These are phyloP conservation scores for Acanthamoeba royreba DNA, from an alignment of 208 protist species.

Conservation along the genomic window DNA sequence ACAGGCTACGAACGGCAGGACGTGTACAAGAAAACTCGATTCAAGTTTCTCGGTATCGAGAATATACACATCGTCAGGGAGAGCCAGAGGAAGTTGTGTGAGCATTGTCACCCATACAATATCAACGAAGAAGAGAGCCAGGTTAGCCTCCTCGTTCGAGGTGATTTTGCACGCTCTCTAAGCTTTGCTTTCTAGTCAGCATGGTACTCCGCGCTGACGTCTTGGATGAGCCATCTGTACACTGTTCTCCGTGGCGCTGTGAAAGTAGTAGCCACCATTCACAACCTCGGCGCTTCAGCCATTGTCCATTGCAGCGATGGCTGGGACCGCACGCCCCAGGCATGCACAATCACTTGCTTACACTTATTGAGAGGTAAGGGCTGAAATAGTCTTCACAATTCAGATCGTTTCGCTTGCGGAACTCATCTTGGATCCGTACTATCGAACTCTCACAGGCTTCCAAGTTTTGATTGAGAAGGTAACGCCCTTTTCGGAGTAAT, in stretches of 20 bases:
- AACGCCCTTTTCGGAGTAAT: background rate
- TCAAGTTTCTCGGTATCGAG: conserved; percentile 16
- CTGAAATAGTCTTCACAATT: too few species aligned
- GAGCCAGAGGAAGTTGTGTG: background rate
- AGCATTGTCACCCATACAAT: background rate
- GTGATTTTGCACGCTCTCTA: background rate
- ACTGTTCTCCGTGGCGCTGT: background rate
- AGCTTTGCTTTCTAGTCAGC: background rate
- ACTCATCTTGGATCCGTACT: conserved; percentile 88
- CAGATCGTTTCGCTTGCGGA: conserved; percentile 72
- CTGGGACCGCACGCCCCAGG: conserved; percentile 89
- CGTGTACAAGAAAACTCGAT: background rate
- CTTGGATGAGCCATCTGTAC: conserved; percentile 5
- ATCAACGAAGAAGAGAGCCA: background rate
- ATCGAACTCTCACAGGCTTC: conserved; percentile 86
- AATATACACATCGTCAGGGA: conserved; percentile 46
- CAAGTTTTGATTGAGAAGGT: conserved; percentile 85
- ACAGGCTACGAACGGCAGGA: background rate
- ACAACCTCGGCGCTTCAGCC: background rate
- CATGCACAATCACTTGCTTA: conserved; percentile 56
- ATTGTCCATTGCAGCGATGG: conserved; percentile 79
- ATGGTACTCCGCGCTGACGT: background rate
- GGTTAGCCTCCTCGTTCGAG: background rate
- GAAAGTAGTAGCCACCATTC: background rate
- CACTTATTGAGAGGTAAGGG: too few species aligned